Percentiles rank a stretch among this genome's conserved stretches.
Evolutionary conservation across 177 flowering plant genomes (phyloP).

Genomic region (Vitis hybrid): DNA sequence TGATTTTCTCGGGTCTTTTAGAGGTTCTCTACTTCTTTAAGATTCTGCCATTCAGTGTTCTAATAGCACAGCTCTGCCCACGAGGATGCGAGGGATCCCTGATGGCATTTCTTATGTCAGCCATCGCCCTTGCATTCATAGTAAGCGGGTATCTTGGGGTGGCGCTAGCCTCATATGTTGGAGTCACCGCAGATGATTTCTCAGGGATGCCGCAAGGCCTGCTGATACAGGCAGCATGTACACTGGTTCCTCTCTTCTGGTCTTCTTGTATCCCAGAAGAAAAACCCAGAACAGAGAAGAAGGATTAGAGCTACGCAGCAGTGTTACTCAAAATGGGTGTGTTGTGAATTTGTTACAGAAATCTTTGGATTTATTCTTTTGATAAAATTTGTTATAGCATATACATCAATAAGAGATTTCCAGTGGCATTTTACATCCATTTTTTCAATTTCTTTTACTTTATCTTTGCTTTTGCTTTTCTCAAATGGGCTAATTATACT

Average conservation of each 20-base stretch:
- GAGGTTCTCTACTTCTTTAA: conserved; percentile 78
- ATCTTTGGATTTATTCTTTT: too few relatives aligned
- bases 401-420: too few relatives aligned
- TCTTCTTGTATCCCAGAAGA: conserved; percentile 65
- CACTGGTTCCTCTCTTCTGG: conserved; percentile 64
- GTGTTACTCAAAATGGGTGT: too few relatives aligned
- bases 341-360: too few relatives aligned
- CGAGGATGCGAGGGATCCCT: conserved; percentile 93
- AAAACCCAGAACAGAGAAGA: conserved; percentile 27
- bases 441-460: too few relatives aligned
- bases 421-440: too few relatives aligned
- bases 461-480: too few relatives aligned
- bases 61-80: conserved; percentile 80
- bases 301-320: neutral
- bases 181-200: conserved; percentile 66
- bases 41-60: conserved; percentile 79
- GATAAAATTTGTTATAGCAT: too few relatives aligned
- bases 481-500: too few relatives aligned
- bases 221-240: conserved; percentile 67
- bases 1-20: conserved; percentile 68
- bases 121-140: conserved; percentile 69
- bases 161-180: conserved; percentile 67
- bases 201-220: conserved; percentile 65
- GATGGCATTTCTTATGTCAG: conserved; percentile 92
- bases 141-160: conserved; percentile 92